phyloP scores from a whole-genome alignment of 2,329 filamentous ascomycete genomes.

The Ascochyta lentis region DNA sequence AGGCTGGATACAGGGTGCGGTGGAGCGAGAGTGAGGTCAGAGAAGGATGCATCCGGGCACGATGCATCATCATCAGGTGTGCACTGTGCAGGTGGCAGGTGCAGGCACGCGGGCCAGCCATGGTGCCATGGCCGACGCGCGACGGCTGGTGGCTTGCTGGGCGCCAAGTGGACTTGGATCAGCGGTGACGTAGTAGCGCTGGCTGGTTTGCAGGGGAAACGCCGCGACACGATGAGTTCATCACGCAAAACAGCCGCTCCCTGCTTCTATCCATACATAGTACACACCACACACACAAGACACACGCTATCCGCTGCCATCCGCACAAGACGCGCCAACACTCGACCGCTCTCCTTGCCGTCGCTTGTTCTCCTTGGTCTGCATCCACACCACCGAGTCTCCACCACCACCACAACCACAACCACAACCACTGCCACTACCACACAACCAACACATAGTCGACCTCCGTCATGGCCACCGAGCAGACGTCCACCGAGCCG shows the following conservation, averaged over 20 bases:
- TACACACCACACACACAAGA: slow-evolving; percentile 15
- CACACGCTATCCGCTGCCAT: slow-evolving; percentile 28
- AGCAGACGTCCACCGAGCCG: slow-evolving; percentile 41
- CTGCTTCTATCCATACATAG: slow-evolving; percentile 25
- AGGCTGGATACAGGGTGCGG: too few species aligned
- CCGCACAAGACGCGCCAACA: slow-evolving; percentile 30
- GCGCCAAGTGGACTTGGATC: slow-evolving; percentile 11
- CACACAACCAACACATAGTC: background rate
- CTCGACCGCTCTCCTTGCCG: slow-evolving; percentile 16
- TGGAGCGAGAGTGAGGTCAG: slow-evolving; percentile 31
- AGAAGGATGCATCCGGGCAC: slow-evolving; percentile 18
- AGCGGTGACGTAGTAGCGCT: slow-evolving; percentile 5
- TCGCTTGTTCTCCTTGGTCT: slow-evolving; percentile 14
- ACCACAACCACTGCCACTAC: background rate
- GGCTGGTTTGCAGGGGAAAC: slow-evolving; percentile 4
- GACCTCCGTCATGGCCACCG: slow-evolving; percentile 31
- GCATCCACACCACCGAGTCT: background rate
- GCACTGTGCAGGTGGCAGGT: background rate
- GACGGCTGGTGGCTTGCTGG: slow-evolving; percentile 11
- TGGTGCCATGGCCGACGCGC: background rate
- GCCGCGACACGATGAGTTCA: slow-evolving; percentile 2
- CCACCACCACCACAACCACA: too few species aligned
- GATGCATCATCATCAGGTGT: slow-evolving; percentile 13
- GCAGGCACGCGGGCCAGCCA: too few species aligned
- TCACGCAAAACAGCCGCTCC: slow-evolving; percentile 17